Base-by-base conservation (phyloP, 1,284 basidiomycete genomes). In the Entoloma clypeatum region DNA sequence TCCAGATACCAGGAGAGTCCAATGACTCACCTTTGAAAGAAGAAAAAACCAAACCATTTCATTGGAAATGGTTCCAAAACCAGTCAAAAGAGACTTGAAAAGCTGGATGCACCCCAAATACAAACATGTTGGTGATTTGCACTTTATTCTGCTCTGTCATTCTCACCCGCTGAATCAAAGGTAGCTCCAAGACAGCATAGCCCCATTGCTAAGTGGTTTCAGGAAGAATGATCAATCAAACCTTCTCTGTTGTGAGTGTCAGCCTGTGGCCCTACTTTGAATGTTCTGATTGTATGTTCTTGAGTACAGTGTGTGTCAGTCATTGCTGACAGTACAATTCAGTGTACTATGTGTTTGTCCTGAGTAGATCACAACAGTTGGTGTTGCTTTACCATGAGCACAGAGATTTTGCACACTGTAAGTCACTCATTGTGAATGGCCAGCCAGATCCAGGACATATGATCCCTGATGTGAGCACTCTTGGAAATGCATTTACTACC, bases 181-280 rank as follows among this genome's bases (percentile, higher is more conserved):
- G n/a, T n/a, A n/a, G n/a, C n/a, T n/a, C n/a, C n/a, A n/a, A n/a
- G n/a, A n/a, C n/a, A 18, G 25, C 5, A 17, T 42, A 29, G 30
- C 35, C 14, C 34, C 34, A 22, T 29, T 34, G 13, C 29, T 43
- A 11, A 23, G 25, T 16, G 22, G 36, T 31, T 43, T 43, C 26
- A 43, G 34, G 22, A 30, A 43, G 23, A 34, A 43, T 17, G 34
- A 43, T 26, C 13, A n/a, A 17, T 24, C 25, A 27, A 43, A 43
- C 18, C 26, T 43, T 26, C 13, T 43, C n/a, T 43, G 41, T 37
- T 16, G 41, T 43, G 35, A 37, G 41, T 43, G 17, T 21, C 19
- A 14, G 16, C 33, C 26, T 35, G 13, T 28, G 17, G 13, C 29
- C 32, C 24, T 10, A 31, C 24, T n/a, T n/a, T n/a, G n/a, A n/a